Evolutionary conservation across 768 basidiomycete genomes (phyloP).

Genomic region (Amanita muscaria): DNA sequence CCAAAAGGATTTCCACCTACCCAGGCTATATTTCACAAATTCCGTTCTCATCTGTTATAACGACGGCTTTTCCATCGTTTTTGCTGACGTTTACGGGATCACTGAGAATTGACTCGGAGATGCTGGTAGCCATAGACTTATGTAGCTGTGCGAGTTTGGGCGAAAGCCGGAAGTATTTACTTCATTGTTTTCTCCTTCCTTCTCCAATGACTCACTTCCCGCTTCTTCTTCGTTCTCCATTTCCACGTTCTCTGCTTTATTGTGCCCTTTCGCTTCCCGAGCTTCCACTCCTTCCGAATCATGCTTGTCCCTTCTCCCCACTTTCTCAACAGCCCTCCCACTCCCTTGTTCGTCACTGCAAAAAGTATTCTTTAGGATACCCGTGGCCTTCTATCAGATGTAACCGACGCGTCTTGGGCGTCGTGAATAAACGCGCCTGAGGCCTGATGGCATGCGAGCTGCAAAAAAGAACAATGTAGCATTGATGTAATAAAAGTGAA

Average conservation of each 20-base stretch:
- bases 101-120: no score
- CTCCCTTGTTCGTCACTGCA: constrained; percentile 84
- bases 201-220: no score
- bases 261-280: constrained; percentile 12
- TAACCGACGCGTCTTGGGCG: constrained; percentile 67
- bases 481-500: constrained; percentile 1
- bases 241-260: constrained; percentile 12
- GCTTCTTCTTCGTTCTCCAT: constrained; percentile 18
- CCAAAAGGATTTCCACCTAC: no score
- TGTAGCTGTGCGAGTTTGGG: no score
- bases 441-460: constrained; percentile 75
- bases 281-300: constrained; percentile 66
- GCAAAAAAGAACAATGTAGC: constrained; percentile 7
- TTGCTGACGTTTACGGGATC: no score
- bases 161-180: no score
- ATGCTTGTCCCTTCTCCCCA: constrained; percentile 85
- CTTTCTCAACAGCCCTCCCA: constrained; percentile 66
- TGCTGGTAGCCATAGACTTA: no score
- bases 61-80: no score
- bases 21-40: no score
- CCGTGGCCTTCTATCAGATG: constrained; percentile 78
- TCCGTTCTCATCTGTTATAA: no score
- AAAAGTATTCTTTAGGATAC: constrained; percentile 91
- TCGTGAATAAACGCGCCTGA: constrained; percentile 53
- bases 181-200: constrained; percentile 16